These are phyloP conservation scores for Porphyrellus cyaneotinctus DNA, from an alignment of 768 basidiomycete species.

Conservation along the genomic window DNA sequence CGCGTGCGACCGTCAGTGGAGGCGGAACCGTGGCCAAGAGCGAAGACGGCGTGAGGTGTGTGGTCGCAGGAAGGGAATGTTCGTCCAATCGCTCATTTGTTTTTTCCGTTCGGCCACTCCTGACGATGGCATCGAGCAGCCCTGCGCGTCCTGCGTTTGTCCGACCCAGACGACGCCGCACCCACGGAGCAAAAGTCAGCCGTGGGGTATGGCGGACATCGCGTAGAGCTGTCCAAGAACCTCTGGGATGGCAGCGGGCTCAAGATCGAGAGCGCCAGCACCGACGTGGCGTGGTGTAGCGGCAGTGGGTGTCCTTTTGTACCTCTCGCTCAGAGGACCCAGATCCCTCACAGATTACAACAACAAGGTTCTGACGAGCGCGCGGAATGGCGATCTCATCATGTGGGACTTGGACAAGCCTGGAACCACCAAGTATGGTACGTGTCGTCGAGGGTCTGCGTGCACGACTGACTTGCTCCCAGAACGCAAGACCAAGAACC, in stretches of 20 bases:
- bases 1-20: constrained; percentile 56
- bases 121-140: constrained; percentile 36
- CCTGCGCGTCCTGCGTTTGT: constrained; percentile 56
- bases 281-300: constrained; percentile 78
- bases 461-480: constrained; percentile 10
- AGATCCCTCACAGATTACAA: constrained; percentile 48
- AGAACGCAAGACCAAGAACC: constrained; percentile 68
- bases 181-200: constrained; percentile 48
- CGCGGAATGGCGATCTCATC: constrained; percentile 76
- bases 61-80: constrained; percentile 81
- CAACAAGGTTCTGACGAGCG: constrained; percentile 77
- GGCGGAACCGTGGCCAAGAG: constrained; percentile 66
- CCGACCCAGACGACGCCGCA: constrained; percentile 39
- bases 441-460: constrained; percentile 17
- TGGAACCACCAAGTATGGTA: constrained; percentile 68
- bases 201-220: constrained; percentile 56
- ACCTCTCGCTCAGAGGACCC: neutral
- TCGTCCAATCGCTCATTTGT: constrained; percentile 18
- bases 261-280: constrained; percentile 74
- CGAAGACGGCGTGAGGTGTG: constrained; percentile 63
- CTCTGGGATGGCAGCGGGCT: constrained; percentile 75
- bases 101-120: neutral
- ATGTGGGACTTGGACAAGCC: constrained; percentile 77
- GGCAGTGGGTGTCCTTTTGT: constrained; percentile 46
- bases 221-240: constrained; percentile 71